These are phyloP conservation scores for Rutstroemia sydowiana DNA, from an alignment of 2,329 filamentous ascomycete species.

Conservation along the genomic window DNA sequence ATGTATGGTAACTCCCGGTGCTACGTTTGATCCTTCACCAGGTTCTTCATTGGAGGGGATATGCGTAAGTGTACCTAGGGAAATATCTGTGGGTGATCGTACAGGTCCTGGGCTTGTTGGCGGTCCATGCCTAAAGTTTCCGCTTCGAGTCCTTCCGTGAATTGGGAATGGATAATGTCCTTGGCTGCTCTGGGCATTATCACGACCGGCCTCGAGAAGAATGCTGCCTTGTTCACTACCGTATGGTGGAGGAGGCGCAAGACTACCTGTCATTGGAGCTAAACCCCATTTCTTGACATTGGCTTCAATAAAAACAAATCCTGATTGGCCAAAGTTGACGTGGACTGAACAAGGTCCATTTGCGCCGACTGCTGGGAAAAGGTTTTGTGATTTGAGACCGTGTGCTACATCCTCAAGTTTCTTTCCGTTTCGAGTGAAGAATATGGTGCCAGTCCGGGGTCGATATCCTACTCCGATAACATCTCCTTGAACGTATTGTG, in stretches of 20 bases:
- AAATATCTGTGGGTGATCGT: constrained; percentile 91
- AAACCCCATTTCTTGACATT: constrained; percentile 99
- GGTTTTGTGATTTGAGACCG: constrained; percentile 88
- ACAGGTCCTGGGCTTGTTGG: constrained; percentile 84
- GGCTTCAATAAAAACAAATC: constrained; percentile 97
- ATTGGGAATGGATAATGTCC: constrained; percentile 33
- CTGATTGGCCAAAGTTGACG: constrained; percentile 96
- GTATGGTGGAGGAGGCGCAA: constrained; percentile 92
- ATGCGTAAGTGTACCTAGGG: constrained; percentile 76
- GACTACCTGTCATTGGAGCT: constrained; percentile 88
- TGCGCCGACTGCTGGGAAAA: constrained; percentile 95
- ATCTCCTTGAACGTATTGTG: constrained; percentile 82
- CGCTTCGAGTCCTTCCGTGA: constrained; percentile 68
- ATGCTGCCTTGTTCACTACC: constrained; percentile 97
- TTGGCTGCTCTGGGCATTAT: constrained; percentile 41
- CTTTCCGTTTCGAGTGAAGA: constrained; percentile 98
- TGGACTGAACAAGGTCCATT: constrained; percentile 89
- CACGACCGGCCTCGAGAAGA: constrained; percentile 74
- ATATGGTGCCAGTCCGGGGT: constrained; percentile 87
- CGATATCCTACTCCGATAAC: constrained; percentile 94
- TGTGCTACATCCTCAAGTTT: constrained; percentile 91
- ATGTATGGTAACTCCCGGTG: constrained; percentile 15
- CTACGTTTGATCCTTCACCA: constrained; percentile 36
- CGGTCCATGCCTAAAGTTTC: constrained; percentile 64
- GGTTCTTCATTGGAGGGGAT: constrained; percentile 61